phyloP scores from a whole-genome alignment of 176 grass and related monocot species.

The Carex myosuroides region DNA sequence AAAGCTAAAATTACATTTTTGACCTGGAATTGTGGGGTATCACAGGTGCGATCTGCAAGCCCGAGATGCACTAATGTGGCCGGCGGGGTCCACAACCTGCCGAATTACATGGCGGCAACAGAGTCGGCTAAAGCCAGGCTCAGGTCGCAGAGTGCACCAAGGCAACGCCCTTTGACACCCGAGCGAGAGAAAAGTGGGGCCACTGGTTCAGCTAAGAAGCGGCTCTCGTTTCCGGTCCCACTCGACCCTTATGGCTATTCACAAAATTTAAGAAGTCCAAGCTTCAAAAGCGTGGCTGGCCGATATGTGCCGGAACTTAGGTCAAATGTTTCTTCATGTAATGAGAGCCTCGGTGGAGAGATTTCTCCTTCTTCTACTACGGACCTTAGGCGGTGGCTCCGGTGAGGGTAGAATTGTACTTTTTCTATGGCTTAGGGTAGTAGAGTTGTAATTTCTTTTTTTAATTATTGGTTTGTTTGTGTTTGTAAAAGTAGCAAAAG shows the following conservation, averaged over 20 bases:
- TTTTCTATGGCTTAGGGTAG: not conserved
- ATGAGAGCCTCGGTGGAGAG: conserved; percentile 63
- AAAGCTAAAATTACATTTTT: not conserved
- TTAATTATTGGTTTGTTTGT: conserved; percentile 3
- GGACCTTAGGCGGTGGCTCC: conserved; percentile 68
- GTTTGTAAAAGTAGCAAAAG: conserved; percentile 12
- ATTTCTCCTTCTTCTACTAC: conserved; percentile 78
- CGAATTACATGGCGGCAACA: conserved; percentile 94
- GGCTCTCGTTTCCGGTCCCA: conserved; percentile 66
- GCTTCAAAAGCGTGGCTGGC: conserved; percentile 85
- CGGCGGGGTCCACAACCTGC: conserved; percentile 28
- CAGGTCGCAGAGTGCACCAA: conserved; percentile 72
- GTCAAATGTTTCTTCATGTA: conserved; percentile 76
- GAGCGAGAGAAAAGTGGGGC: conserved; percentile 38
- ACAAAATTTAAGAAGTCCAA: conserved; percentile 68
- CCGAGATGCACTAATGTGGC: conserved; percentile 34
- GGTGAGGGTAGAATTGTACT: conserved; percentile 24
- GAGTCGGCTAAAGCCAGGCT: conserved; percentile 82
- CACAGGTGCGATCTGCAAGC: conserved; percentile 73
- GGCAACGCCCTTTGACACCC: conserved; percentile 61
- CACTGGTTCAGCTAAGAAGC: conserved; percentile 49
- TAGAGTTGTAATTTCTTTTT: not conserved
- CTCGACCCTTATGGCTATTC: conserved; percentile 32
- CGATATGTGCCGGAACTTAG: conserved; percentile 62
- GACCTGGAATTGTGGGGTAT: not conserved